Conservation (phyloP, 768 basidiomycete genomes). For the Pleurotus djamor region DNA sequence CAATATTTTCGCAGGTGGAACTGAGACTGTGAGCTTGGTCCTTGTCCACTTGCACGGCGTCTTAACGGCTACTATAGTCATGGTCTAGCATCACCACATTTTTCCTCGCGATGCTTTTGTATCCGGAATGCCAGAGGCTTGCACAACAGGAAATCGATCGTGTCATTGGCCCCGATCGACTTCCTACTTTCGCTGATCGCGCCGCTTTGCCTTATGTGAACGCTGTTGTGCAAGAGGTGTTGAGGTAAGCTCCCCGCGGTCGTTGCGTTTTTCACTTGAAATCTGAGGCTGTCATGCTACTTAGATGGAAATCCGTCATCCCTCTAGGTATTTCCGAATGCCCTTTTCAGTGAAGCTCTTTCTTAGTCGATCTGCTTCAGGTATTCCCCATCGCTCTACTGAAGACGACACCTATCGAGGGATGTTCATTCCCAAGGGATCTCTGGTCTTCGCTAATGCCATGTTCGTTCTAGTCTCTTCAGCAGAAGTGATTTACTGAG, state of each 20-base stretch:
- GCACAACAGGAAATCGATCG: slow-evolving; percentile 1
- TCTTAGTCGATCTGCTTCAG: neutral
- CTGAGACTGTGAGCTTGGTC: slow-evolving; percentile 7
- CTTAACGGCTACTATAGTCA: neutral
- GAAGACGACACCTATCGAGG: slow-evolving; percentile 3
- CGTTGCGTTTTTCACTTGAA: neutral
- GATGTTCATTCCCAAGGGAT: slow-evolving; percentile 2
- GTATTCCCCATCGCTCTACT: slow-evolving; percentile 1
- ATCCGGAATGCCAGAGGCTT: slow-evolving; percentile 4
- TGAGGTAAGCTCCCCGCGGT: neutral
- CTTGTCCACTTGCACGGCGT: neutral
- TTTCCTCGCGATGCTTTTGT: slow-evolving; percentile 3
- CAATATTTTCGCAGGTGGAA: slow-evolving; percentile 1
- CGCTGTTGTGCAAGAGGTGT: slow-evolving; percentile 20
- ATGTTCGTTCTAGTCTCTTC: neutral
- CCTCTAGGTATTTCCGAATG: neutral
- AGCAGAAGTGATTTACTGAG: too few relatives aligned
- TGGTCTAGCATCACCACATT: slow-evolving; percentile 1
- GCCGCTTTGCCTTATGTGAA: slow-evolving; percentile 21
- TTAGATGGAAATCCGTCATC: slow-evolving; percentile 1
- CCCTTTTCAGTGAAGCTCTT: neutral
- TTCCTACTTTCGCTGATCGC: slow-evolving; percentile 5
- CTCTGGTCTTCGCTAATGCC: slow-evolving; percentile 2
- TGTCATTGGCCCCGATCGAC: neutral
- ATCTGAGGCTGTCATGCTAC: neutral